Evolutionary conservation across 352 stramenopile species (phyloP), one percentile per base, ranked within the genome.

Genomic region (Pythium diclinum): DNA sequence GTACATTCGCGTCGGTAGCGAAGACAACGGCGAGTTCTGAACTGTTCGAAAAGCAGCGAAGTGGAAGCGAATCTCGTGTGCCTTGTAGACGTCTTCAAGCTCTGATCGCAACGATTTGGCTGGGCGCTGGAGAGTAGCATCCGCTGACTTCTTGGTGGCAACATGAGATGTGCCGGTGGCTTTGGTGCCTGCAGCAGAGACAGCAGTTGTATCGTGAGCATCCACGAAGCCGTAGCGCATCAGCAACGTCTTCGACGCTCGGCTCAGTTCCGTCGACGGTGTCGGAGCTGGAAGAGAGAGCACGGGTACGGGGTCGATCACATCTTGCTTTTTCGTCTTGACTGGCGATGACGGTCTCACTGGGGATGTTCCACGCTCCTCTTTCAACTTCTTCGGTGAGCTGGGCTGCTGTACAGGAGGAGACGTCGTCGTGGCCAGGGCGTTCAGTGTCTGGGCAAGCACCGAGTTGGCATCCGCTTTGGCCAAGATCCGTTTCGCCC

Each of bases 61-160:
- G 47, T 98, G 92, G 57, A 98, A 82, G 4, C 85, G 88, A 44
- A 98, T 83, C 48, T 97, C 92, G 59, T 96, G 81, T 0, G 79
- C 77, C 23, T 85, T 81, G 67, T 95, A 85, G 0, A 75, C 56
- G 56, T 98, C 92, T 2, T 77, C 72, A 8, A 96, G 72, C 61
- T 97, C 91, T 1, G 61, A 57, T 6, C 92, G 78, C 4, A 96
- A 56, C 0, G 74, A 76, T 40, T 91, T 92, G 10, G 14, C n/a
- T 14, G 48, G 59, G 1, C 21, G 25, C 0, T 30, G 25, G 3
- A 32, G 32, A 1, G 1, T 3, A 19, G 34, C 16, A 14, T 1
- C 30, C 10, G 25, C 16, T 14, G 40, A 61, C 30, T 36, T 69
- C 1, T 21, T 17, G 44, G 38, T 17, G 19, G 3, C 42, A 9